These are phyloP conservation scores for Chamaecyparis obtusa DNA, from an alignment of 75 land plant genomes.

Conservation along the genomic window DNA sequence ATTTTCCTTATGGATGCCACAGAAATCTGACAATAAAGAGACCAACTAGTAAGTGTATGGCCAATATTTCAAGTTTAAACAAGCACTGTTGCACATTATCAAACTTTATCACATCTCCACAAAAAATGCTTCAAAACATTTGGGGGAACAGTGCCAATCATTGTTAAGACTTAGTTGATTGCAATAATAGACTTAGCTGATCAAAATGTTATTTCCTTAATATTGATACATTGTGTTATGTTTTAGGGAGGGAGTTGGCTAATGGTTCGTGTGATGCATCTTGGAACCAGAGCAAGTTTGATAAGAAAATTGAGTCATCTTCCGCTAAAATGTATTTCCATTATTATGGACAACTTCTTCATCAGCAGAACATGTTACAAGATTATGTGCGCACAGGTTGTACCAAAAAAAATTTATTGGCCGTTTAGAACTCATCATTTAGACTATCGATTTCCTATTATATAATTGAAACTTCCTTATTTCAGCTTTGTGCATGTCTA, in stretches of 20 bases:
- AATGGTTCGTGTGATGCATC: constrained; percentile 41
- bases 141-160: background rate
- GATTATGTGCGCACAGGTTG: constrained; percentile 99
- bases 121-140: background rate
- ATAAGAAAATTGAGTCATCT: constrained; percentile 85
- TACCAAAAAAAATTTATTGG: constrained; percentile 2
- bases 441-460: background rate
- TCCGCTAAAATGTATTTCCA: constrained; percentile 99
- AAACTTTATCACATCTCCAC: background rate
- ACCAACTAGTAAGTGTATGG: background rate
- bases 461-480: background rate
- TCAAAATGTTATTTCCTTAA: background rate
- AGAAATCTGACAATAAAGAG: background rate
- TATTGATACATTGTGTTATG: background rate
- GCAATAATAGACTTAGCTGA: background rate
- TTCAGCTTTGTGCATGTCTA: background rate
- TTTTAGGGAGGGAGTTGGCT: constrained; percentile 34
- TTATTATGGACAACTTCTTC: constrained; percentile 94
- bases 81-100: background rate
- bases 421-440: background rate
- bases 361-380: constrained; percentile 98
- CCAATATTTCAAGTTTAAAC: background rate
- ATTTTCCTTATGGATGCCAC: background rate
- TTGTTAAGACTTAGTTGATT: background rate
- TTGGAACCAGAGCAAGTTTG: constrained; percentile 61